phyloP scores from a whole-genome alignment of 805 yeast species.

The Yarrowia keelungensis region DNA sequence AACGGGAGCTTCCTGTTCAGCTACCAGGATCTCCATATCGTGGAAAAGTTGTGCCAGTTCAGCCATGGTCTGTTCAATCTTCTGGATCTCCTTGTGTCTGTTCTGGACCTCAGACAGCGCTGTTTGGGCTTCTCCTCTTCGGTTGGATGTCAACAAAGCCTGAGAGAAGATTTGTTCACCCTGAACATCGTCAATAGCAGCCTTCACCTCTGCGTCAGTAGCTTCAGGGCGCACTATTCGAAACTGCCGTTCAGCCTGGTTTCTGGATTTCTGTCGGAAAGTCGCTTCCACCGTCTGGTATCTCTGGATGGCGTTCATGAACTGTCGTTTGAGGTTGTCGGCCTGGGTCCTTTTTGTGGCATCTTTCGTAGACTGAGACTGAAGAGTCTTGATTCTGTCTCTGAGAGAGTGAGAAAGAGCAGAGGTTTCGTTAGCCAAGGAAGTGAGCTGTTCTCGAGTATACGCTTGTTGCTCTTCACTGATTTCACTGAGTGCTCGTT shows the following conservation, averaged over 20 bases:
- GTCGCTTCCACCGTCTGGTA: neutral
- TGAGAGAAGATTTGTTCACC: constrained; percentile 1
- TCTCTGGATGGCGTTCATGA: neutral
- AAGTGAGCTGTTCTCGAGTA: neutral
- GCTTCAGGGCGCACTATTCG: neutral
- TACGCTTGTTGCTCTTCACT: neutral
- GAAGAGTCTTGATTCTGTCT: neutral
- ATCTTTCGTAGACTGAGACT: neutral
- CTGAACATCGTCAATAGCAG: neutral
- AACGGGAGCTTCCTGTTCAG: neutral
- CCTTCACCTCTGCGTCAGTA: neutral
- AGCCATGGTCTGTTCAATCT: neutral
- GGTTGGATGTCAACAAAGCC: neutral
- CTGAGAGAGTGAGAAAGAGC: neutral
- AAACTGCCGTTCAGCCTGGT: neutral
- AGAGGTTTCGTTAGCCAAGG: neutral
- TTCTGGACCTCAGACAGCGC: neutral
- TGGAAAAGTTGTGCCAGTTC: neutral
- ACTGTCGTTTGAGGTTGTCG: neutral
- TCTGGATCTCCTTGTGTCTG: constrained; percentile 1
- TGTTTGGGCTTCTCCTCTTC: neutral
- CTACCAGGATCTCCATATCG: neutral
- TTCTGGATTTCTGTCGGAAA: neutral
- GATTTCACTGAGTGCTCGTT: neutral
- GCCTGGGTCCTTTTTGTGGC: neutral